Base-by-base conservation (phyloP, 441 rosid species). In the Francoa sonchifolia region DNA sequence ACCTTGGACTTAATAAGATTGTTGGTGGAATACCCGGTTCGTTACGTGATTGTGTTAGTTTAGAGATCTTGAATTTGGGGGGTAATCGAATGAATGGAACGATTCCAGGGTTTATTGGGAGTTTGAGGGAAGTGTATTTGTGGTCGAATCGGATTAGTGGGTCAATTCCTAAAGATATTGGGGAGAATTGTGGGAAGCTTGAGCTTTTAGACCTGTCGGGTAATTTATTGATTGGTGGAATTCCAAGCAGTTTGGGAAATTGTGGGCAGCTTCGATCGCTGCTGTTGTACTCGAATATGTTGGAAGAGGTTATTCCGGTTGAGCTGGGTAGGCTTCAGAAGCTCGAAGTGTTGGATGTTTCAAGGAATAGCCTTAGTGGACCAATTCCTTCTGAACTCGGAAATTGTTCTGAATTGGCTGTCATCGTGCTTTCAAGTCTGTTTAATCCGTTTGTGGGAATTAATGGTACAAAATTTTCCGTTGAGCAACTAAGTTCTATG, bases 191-290 rank as follows among this genome's bases (percentile, higher is more conserved):
- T 39, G 47, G 33, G 25, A 62, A 54, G 50, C 79, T 78, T 33
- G 75, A 78, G 61, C 73, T 63, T 68, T 65, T 78, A 50, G 82
- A 78, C 64, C 29, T 78, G 34, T 74, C 87, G 1, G 72, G 67
- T 32, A 78, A 78, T 58, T 72, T 57, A 34, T 56, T 78, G 39
- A 47, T 51, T n/a, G 76, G 82, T 35, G 34, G 55, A 48, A 74
- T 78, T 41, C 80, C 82, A 0, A 44, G 56, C 25, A 58, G 68
- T 69, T 61, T 78, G 50, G 82, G 82, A 50, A 51, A 65, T 11
- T 78, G 87, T 55, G 32, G 8, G 16, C 31, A 46, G 61, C 52
- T 75, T 29, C 56, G 44, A 51, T 67, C 74, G 0, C 63, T 78
- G 57, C 34, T 78, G 57, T 44, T 78, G 62, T 75, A 49, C 50